Evolutionary conservation across 257 asterid genomes (phyloP), one percentile per base, ranked within the genome.

Genomic region (Solanum chiquidenum): DNA sequence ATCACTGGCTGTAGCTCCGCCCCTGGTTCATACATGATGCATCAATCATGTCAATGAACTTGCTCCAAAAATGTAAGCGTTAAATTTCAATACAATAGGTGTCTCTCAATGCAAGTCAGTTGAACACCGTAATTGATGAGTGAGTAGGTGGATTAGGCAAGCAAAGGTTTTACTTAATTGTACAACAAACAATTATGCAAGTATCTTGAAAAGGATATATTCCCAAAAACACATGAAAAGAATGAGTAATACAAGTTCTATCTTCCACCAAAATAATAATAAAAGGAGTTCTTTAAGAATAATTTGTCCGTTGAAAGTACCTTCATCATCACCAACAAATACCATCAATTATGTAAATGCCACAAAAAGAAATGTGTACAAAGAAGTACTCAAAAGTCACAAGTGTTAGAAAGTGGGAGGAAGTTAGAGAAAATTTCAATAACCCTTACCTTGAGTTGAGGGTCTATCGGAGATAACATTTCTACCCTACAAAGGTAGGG

Each of bases 401-500:
- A 0, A 34, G 80, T 34, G 27, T 73, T 8, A 0, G 46, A 73
- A 73, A 20, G 18, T 35, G 46, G 7, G 14, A 73, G 80, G 27
- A 72, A 72, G 44, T 18, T 16, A 8, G 21, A 14, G 40, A 71
- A 71, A 3, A 14, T 31, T 31, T 71, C 77, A 3, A 29, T 69
- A 71, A 31, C n/a, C 12, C 11, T 69, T 69, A 69, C 1, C 76
- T 69, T 29, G 35, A 0, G 21, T 0, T 0, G 2, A 66, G 74
- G 21, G 14, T 66, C 35, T 66, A 66, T 66, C 0, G 0, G 0
- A 66, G 0, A 66, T 3, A 6, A 66, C 10, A 0, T 66, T 23
- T 66, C 9, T 27, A 27, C 2, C 74, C 74, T 66, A 12, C 5
- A 66, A 25, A 27, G 6, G 74, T 27, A 25, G 2, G 35, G 74